A percentile compares a stretch with the other conserved stretches of the same genome.
Conservation (phyloP, 148 eudicot genomes). For the Cornus florida region DNA sequence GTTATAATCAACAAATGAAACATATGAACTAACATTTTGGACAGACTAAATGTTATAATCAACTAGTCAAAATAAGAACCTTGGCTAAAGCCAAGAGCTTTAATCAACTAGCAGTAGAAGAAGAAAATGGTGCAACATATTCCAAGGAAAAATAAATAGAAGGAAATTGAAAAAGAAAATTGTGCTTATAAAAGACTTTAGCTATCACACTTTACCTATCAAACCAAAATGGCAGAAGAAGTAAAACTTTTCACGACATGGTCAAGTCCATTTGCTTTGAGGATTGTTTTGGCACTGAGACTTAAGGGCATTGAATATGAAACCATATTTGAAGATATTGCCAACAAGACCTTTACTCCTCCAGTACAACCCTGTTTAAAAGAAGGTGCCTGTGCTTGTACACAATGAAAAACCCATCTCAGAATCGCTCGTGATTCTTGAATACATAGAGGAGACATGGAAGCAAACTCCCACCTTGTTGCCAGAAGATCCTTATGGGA, state of each 20-base stretch:
- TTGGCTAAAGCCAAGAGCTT: neutral
- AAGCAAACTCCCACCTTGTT: neutral
- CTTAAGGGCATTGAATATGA: conserved; percentile 11
- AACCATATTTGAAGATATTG: conserved; percentile 10
- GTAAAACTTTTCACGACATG: conserved; percentile 13
- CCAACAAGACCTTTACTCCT: conserved; percentile 11
- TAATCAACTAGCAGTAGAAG: too few relatives aligned
- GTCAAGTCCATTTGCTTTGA: conserved; percentile 15
- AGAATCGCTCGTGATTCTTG: conserved; percentile 13
- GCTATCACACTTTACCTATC: neutral
- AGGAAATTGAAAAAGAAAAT: neutral
- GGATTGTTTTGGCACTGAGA: conserved; percentile 13
- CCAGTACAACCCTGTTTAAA: conserved; percentile 11
- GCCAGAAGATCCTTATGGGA: neutral
- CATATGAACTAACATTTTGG: too few relatives aligned
- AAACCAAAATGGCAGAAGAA: neutral
- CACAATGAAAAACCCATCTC: conserved; percentile 14
- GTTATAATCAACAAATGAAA: neutral
- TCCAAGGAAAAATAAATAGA: neutral
- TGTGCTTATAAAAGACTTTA: neutral
- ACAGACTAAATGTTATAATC: too few relatives aligned
- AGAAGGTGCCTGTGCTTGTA: conserved; percentile 4
- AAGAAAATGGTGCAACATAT: neutral
- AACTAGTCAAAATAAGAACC: neutral
- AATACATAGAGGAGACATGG: conserved; percentile 16